Evolutionary conservation across 1,284 basidiomycete genomes (phyloP), one percentile per base, ranked within the genome.

Genomic region (Ganoderma multipileum): DNA sequence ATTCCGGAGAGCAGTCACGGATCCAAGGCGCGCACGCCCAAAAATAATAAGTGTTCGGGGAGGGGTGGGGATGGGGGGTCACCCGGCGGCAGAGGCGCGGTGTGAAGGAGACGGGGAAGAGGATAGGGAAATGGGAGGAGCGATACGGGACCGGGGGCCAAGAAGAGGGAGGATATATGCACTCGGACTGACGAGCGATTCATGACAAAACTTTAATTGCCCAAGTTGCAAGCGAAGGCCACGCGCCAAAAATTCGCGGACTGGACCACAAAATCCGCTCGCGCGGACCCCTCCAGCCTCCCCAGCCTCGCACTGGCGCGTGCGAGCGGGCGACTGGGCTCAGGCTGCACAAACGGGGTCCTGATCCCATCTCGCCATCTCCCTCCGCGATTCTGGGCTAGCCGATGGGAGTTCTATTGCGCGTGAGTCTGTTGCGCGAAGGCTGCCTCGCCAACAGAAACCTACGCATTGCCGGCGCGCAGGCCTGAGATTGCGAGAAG

Each of bases 1-100:
- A 73, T 73, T 69, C 66, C 64, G 71, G 66, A 68, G 69, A 71
- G 71, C 67, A 71, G 67, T 72, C 68, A 72, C 68, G 71, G 71
- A 72, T 72, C 67, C 67, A 72, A 44, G 59, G 68, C 57, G 71
- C 68, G 65, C 44, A 60, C 60, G 65, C 64, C 60, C 62, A 62
- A 63, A 63, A 65, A 20, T 20, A 33, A 54, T 47, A 26, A 36
- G 12, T 26, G 47, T 23, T 26, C n/a, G 60, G 28, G 59, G 59
- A 62, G 36, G 20, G 55, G 42, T 7, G 64, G 62, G 58, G 60
- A 63, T n/a, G 42, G 23, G 60, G 63, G 60, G 39, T 38, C 44
- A 50, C 33, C 38, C 47, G 44, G 33, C 60, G 47, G 44, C 38
- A 23, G 55, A 33, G 18, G 61, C 64, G 63, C 50, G 66, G 59